Conservation (phyloP, 2,329 filamentous ascomycete species). For the Paramyrothecium roridum region DNA sequence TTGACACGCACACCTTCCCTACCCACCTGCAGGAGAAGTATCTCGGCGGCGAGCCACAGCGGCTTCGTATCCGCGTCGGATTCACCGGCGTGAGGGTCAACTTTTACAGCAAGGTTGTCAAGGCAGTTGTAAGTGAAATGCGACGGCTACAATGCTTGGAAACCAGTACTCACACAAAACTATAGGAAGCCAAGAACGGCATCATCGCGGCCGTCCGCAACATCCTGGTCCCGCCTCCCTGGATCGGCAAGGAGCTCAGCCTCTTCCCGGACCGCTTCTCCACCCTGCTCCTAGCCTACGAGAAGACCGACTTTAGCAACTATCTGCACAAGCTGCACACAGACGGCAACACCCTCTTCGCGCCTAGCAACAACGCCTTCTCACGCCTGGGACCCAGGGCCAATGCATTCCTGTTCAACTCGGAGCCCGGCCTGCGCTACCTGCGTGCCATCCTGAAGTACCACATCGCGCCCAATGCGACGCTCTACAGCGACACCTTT, state of each 20-base stretch:
- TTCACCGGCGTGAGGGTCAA: constrained; percentile 67
- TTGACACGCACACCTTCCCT: constrained; percentile 70
- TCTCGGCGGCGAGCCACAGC: constrained; percentile 66
- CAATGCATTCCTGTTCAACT: constrained; percentile 84
- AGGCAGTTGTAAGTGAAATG: constrained; percentile 30
- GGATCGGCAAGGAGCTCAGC: constrained; percentile 46
- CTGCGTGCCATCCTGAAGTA: constrained; percentile 77
- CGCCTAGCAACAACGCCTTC: constrained; percentile 80
- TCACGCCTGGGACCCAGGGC: constrained; percentile 65
- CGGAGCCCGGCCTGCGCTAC: constrained; percentile 68
- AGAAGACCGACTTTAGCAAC: constrained; percentile 68
- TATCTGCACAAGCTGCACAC: constrained; percentile 51
- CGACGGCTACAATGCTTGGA: constrained; percentile 58
- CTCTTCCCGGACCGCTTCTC: constrained; percentile 75
- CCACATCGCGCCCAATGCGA: constrained; percentile 70
- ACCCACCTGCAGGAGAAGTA: constrained; percentile 57
- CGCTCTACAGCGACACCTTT: constrained; percentile 80
- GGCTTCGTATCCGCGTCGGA: constrained; percentile 65
- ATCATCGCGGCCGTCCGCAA: constrained; percentile 74
- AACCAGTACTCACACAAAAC: neutral
- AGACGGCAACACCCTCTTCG: constrained; percentile 73
- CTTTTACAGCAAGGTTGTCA: constrained; percentile 70
- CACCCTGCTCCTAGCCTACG: constrained; percentile 71
- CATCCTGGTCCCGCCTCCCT: constrained; percentile 73
- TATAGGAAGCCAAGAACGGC: constrained; percentile 62